Percentiles rank a stretch among this genome's conserved stretches.
Evolutionary conservation across 306 rosid species (phyloP).

Genomic region (Vicia villosa): DNA sequence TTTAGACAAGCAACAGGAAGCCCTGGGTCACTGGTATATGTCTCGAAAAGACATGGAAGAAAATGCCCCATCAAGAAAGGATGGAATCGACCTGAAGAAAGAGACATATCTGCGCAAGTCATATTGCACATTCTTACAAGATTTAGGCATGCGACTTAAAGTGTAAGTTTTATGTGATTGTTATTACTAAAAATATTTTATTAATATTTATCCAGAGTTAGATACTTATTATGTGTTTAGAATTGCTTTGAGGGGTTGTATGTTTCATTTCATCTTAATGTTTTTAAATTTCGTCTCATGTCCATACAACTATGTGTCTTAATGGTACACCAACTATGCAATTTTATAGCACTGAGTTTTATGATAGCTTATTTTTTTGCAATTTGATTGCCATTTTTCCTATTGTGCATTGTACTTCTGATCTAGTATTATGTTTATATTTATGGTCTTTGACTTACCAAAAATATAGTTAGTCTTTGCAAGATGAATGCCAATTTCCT

Average conservation of each 20-base stretch:
- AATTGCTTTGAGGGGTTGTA: constrained; percentile 13
- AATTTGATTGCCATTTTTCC: constrained; percentile 13
- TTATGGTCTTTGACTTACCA: background rate
- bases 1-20: constrained; percentile 41
- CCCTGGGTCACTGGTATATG: constrained; percentile 71
- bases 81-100: constrained; percentile 89
- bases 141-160: constrained; percentile 94
- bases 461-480: background rate
- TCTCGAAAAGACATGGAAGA: constrained; percentile 84
- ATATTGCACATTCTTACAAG: constrained; percentile 90
- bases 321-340: constrained; percentile 5
- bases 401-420: constrained; percentile 17
- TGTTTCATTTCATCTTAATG: constrained; percentile 16
- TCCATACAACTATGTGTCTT: background rate
- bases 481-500: constrained; percentile 11
- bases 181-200: background rate
- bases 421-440: constrained; percentile 7
- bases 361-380: background rate
- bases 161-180: constrained; percentile 65
- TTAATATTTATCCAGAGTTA: constrained; percentile 6
- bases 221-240: constrained; percentile 18
- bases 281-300: constrained; percentile 3
- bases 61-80: constrained; percentile 79
- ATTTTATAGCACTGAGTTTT: constrained; percentile 19
- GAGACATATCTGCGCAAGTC: constrained; percentile 92